A percentile compares a stretch with the other conserved stretches of the same genome.
Conservation (phyloP, 805 yeast genomes). For the Ogataea degrootiae region DNA sequence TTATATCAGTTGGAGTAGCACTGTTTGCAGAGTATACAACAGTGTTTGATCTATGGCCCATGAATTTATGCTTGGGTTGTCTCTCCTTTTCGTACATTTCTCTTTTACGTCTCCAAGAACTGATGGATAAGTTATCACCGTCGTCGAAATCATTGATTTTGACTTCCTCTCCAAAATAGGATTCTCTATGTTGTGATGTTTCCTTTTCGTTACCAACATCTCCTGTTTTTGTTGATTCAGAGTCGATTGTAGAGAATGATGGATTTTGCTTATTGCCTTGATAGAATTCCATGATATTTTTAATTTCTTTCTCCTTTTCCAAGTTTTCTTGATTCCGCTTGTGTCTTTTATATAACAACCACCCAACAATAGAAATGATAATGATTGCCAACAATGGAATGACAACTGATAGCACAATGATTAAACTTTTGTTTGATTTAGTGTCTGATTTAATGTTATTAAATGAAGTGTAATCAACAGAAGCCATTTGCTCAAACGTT, state of each 20-base stretch:
- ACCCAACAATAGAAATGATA: slow-evolving; percentile 27
- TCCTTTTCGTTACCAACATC: background rate
- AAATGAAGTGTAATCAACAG: slow-evolving; percentile 28
- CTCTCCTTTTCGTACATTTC: slow-evolving; percentile 35
- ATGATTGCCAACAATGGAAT: slow-evolving; percentile 37
- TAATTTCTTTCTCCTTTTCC: slow-evolving; percentile 26
- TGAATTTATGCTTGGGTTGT: slow-evolving; percentile 3
- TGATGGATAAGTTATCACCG: slow-evolving; percentile 43
- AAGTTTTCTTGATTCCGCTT: slow-evolving; percentile 22
- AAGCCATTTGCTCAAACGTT: slow-evolving; percentile 30
- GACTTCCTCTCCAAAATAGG: slow-evolving; percentile 21
- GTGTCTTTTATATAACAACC: slow-evolving; percentile 27
- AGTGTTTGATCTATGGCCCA: slow-evolving; percentile 4
- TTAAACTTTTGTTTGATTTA: slow-evolving; percentile 22
- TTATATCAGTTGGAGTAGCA: background rate
- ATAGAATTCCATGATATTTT: slow-evolving; percentile 30
- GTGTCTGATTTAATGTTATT: slow-evolving; percentile 6
- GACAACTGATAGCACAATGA: slow-evolving; percentile 44
- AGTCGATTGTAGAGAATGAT: slow-evolving; percentile 20
- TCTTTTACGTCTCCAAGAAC: slow-evolving; percentile 49
- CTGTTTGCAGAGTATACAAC: slow-evolving; percentile 1
- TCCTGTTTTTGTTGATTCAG: slow-evolving; percentile 4
- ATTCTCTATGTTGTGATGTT: slow-evolving; percentile 1
- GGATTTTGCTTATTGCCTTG: slow-evolving; percentile 19
- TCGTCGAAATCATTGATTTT: slow-evolving; percentile 29